Conservation (phyloP, 805 yeast genomes). For the Candida taoyuanica region DNA sequence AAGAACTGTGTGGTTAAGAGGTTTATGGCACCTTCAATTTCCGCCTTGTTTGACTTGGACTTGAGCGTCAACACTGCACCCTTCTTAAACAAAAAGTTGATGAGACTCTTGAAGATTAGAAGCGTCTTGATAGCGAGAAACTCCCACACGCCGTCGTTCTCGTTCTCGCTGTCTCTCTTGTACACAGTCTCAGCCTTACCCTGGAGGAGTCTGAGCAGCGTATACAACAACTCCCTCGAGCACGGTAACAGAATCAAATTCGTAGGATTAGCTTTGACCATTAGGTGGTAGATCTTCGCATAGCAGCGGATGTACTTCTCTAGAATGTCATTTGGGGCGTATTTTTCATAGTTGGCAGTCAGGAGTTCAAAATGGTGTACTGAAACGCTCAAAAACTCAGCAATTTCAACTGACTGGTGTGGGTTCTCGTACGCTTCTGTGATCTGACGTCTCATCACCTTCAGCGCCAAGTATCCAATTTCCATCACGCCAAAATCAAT, state of each 20-base stretch:
- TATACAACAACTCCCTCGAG: conserved; percentile 54
- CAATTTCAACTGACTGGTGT: conserved; percentile 51
- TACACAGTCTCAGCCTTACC: conserved; percentile 64
- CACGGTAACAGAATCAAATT: conserved; percentile 66
- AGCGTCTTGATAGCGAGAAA: conserved; percentile 63
- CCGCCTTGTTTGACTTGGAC: conserved; percentile 60
- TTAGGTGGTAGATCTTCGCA: conserved; percentile 63
- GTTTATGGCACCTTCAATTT: conserved; percentile 52
- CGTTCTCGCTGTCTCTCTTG: conserved; percentile 44
- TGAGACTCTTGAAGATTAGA: conserved; percentile 56
- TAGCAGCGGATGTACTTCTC: conserved; percentile 71
- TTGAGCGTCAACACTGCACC: conserved; percentile 61
- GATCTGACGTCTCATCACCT: conserved; percentile 66
- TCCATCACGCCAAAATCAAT: conserved; percentile 54
- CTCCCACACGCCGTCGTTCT: conserved; percentile 66
- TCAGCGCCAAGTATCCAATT: conserved; percentile 72
- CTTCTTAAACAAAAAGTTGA: conserved; percentile 57
- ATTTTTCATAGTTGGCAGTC: conserved; percentile 48
- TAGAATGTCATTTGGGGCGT: conserved; percentile 36
- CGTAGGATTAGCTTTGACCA: conserved; percentile 59
- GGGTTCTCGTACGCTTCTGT: conserved; percentile 75
- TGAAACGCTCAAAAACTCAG: conserved; percentile 54
- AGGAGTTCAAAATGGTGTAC: conserved; percentile 57
- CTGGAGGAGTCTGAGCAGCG: conserved; percentile 56
- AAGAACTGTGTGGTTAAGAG: conserved; percentile 52